These are phyloP conservation scores for Lyophyllum semitale DNA, from an alignment of 768 basidiomycete genomes.

Conservation along the genomic window DNA sequence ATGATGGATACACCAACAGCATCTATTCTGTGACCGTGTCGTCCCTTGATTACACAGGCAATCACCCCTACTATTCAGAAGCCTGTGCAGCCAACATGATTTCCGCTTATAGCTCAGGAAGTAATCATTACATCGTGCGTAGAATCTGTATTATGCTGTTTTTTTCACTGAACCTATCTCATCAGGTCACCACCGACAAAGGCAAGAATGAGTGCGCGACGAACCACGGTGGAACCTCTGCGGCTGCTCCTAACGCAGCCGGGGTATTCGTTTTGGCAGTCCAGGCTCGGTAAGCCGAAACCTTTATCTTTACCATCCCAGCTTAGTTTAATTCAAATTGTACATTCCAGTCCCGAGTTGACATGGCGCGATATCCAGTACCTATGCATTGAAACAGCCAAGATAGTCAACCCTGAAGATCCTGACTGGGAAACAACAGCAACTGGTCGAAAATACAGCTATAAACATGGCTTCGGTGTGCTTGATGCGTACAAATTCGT, in stretches of 20 bases:
- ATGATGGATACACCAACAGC: constrained; percentile 98
- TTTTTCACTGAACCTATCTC: constrained; percentile 13
- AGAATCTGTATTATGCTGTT: neutral
- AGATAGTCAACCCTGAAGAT: constrained; percentile 81
- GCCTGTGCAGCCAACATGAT: constrained; percentile 95
- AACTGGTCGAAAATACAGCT: constrained; percentile 62
- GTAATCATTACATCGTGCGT: constrained; percentile 88
- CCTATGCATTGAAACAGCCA: constrained; percentile 75
- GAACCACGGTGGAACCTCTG: constrained; percentile 95
- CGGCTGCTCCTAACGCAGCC: constrained; percentile 94
- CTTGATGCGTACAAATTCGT: constrained; percentile 85
- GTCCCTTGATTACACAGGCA: constrained; percentile 88
- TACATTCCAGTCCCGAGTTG: constrained; percentile 74
- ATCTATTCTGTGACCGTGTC: constrained; percentile 95
- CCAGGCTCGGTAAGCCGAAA: constrained; percentile 64
- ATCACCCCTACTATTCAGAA: constrained; percentile 97
- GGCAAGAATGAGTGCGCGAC: constrained; percentile 81
- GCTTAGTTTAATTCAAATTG: constrained; percentile 10
- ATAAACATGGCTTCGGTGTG: constrained; percentile 95
- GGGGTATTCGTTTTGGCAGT: constrained; percentile 91
- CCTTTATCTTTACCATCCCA: neutral
- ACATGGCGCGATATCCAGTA: constrained; percentile 98
- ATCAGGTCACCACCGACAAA: constrained; percentile 90
- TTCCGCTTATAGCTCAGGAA: constrained; percentile 92
- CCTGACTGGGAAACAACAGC: constrained; percentile 91